Evolutionary conservation across 2,329 filamentous ascomycete species (phyloP).

Genomic region (Pestalotiopsis fici): DNA sequence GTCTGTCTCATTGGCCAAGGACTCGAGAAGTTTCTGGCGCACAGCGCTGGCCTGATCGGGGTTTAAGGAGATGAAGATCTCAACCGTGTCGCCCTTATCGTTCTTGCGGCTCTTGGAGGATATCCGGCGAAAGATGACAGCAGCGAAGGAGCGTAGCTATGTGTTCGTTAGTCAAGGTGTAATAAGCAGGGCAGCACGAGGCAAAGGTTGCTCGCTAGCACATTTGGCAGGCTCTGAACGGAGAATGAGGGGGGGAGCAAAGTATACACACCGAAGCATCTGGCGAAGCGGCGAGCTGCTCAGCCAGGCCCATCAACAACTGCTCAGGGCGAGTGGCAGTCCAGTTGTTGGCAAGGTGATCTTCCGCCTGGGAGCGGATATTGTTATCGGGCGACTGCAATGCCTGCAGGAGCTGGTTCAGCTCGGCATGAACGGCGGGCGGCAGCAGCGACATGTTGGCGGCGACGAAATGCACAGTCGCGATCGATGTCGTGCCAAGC

Average conservation of each 20-base stretch:
- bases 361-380: slow-evolving; percentile 82
- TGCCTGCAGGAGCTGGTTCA: slow-evolving; percentile 83
- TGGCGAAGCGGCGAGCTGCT: slow-evolving; percentile 82
- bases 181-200: neutral
- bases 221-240: neutral
- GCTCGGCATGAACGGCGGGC: slow-evolving; percentile 79
- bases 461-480: neutral
- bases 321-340: slow-evolving; percentile 78
- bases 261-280: slow-evolving; percentile 64
- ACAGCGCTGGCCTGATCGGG: slow-evolving; percentile 76
- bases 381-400: slow-evolving; percentile 89
- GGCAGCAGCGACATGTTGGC: slow-evolving; percentile 79
- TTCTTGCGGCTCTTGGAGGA: slow-evolving; percentile 85
- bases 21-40: slow-evolving; percentile 79
- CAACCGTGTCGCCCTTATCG: slow-evolving; percentile 68
- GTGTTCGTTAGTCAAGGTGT: neutral
- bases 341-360: slow-evolving; percentile 90
- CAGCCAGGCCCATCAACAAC: slow-evolving; percentile 88
- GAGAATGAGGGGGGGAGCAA: neutral
- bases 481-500: slow-evolving; percentile 4
- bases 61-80: slow-evolving; percentile 82
- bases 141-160: slow-evolving; percentile 86
- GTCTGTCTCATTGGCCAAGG: slow-evolving; percentile 71
- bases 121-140: slow-evolving; percentile 93
- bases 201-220: neutral